These are phyloP conservation scores for Nemania sp. DNA, from an alignment of 2,329 filamentous ascomycete genomes.

Conservation along the genomic window DNA sequence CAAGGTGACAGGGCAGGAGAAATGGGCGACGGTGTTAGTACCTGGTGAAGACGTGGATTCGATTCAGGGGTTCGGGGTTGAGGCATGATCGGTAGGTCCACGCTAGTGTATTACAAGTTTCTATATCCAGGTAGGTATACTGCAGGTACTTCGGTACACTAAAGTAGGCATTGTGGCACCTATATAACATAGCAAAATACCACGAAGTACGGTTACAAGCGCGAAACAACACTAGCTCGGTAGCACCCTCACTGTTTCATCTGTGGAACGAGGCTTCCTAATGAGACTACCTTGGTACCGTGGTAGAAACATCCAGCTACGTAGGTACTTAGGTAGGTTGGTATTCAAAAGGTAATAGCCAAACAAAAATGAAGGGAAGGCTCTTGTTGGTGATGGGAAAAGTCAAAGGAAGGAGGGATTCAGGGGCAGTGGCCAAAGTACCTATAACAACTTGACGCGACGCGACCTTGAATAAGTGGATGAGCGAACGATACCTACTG, in stretches of 20 bases:
- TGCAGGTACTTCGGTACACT: background rate
- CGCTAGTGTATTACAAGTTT: no score
- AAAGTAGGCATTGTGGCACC: conserved; percentile 8
- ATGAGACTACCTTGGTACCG: conserved; percentile 20
- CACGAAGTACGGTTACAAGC: background rate
- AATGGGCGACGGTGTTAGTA: background rate
- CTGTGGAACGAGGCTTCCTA: conserved; percentile 31
- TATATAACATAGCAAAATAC: conserved; percentile 1
- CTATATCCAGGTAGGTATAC: no score
- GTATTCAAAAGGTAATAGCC: conserved; percentile 7
- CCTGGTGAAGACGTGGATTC: conserved; percentile 30
- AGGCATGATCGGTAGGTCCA: no score
- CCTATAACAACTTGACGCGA: conserved; percentile 9
- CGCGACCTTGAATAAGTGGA: conserved; percentile 6
- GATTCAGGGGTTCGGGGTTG: conserved; percentile 36
- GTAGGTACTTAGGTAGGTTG: no score
- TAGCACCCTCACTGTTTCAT: conserved; percentile 34
- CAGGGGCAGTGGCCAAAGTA: conserved; percentile 11
- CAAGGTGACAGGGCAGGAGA: conserved; percentile 20
- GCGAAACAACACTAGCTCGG: conserved; percentile 19
- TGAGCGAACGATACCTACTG: background rate
- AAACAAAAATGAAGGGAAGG: conserved; percentile 3
- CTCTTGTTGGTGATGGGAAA: background rate
- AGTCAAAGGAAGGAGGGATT: conserved; percentile 5
- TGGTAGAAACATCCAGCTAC: no score